Base-by-base conservation (phyloP, 345 rosid species). In the Litchi chinensis region DNA sequence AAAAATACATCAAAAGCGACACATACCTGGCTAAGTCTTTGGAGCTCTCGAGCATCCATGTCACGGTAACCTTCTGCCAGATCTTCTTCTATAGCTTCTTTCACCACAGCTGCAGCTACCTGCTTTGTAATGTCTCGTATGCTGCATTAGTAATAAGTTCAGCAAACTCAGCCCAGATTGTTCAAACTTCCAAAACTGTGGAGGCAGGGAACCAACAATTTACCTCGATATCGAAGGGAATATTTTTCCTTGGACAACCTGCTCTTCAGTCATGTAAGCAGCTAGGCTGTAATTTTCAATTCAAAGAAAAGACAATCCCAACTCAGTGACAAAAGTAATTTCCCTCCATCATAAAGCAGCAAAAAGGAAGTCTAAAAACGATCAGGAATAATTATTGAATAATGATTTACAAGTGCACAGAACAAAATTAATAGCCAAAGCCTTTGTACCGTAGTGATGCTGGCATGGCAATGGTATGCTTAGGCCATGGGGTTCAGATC, bases 221-320 rank as follows among this genome's bases (percentile, higher is more conserved):
- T 91, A 96, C 98, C 95, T 92, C 68, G 99, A 94, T 77, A 88
- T 90, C 76, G 92, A 87, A 80, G 98, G 99, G 81, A 81, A 94
- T 80, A 96, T 90, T 32, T 91, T 83, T 76, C 99, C 99, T 40
- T 87, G 75, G 21, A 82, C 83, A 74, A 94, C 98, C 89, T 96
- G 98, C 66, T 91, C 98, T 70, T 96, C 98, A 18, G 90, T 91
- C 92, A 96, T 96, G 87, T 91, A 94, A 60, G 89, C 92, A 70
- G 97, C 99, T 79, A 96, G 86, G 89, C 99, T 94, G 94, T 80
- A 89, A 26, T 66, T 54, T 82, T 68, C 81, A 76, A 60, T 65
- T 54, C 50, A 81, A 79, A 70, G 56, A 54, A 18, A 52, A 41
- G 77, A 65, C 73, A 79, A 59, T 39, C 50, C 59, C 43, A 15